Evolutionary conservation across 1,284 basidiomycete species (phyloP), one percentile per base, ranked within the genome.

Genomic region (Ustilago tritici): DNA sequence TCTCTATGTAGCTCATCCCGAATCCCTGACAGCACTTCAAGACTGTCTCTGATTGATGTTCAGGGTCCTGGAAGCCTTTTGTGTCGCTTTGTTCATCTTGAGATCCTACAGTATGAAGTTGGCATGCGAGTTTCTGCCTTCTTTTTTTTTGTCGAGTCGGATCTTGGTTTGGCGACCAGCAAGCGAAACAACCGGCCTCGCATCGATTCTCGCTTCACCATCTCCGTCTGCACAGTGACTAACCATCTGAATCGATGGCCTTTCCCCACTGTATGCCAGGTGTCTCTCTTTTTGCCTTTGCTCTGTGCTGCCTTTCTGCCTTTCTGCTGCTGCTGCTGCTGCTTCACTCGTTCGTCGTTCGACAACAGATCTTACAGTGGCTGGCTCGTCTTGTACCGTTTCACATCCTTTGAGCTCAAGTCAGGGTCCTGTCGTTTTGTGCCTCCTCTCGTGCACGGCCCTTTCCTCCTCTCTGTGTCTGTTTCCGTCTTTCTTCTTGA

Each of bases 361-460:
- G 46, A 58, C 53, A 50, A 50, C 19, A 62, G 67, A 64, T 61
- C 58, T 23, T 61, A 47, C 66, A 38, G 62, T 61, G 55, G 68
- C 68, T 56, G 56, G 62, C n/a, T n/a, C n/a, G n/a, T n/a, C n/a
- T n/a, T n/a, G 12, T 38, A 36, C 56, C 32, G 57, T 36, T 31
- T 17, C 58, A 46, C 56, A 65, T 6, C 14, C 40, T 15, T 36
- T 43, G 14, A 19, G 23, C 17, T 35, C 12, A 38, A 47, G 41
- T 55, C 40, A 66, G 69, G 69, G 64, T 71, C 64, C 40, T 58
- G 47, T 50, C 47, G 28, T 50, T 31, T 50, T 50, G 47, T 50
- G 47, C 23, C 43, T 23, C 32, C 28, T 31, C 43, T 56, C n/a
- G 56, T 61, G 70, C 70, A 72, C 70, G 65, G 70, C 49, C 65